Percentiles rank a stretch among this genome's conserved stretches.
Evolutionary conservation across 2,329 filamentous ascomycete species (phyloP).

Genomic region (Epichloe glyceriae): DNA sequence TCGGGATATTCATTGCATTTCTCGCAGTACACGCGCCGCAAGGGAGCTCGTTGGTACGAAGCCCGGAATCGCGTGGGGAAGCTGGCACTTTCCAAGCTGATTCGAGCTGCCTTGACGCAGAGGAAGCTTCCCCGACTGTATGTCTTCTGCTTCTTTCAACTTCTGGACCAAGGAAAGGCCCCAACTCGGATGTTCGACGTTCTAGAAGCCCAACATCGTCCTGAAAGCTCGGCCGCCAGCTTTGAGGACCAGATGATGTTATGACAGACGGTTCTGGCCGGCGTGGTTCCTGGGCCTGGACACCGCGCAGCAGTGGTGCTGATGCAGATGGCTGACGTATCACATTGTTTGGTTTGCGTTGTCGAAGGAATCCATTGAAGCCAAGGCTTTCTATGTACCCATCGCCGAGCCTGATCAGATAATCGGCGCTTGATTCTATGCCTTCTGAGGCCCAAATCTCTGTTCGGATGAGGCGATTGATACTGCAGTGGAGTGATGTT

Average conservation of each 20-base stretch:
- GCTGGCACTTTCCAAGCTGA: conserved; percentile 30
- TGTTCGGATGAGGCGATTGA: conserved; percentile 32
- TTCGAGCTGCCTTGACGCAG: conserved; percentile 25
- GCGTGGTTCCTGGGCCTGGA: conserved; percentile 3
- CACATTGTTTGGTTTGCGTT: conserved; percentile 4
- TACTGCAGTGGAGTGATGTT: conserved; percentile 24
- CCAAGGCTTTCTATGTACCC: conserved; percentile 24
- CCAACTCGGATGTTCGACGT: conserved; percentile 6
- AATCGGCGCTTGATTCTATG: conserved; percentile 35
- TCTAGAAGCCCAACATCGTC: conserved; percentile 7
- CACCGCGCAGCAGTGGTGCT: conserved; percentile 3
- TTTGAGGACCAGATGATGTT: neutral
- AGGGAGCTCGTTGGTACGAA: conserved; percentile 40
- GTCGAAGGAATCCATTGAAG: conserved; percentile 22
- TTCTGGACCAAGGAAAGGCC: conserved; percentile 3
- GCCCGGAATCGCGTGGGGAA: conserved; percentile 22
- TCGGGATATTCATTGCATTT: conserved; percentile 72
- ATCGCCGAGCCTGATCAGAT: conserved; percentile 35
- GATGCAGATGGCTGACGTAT: conserved; percentile 5
- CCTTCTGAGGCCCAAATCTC: conserved; percentile 33
- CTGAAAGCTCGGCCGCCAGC: conserved; percentile 6
- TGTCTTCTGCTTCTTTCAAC: conserved; percentile 23
- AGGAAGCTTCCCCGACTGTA: conserved; percentile 33
- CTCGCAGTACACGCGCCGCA: conserved; percentile 62
- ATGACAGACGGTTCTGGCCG: conserved; percentile 4